Percentiles rank a stretch among this genome's conserved stretches.
phyloP scores from a whole-genome alignment of 805 yeast genomes.

The Hanseniaspora pseudoguilliermondii region DNA sequence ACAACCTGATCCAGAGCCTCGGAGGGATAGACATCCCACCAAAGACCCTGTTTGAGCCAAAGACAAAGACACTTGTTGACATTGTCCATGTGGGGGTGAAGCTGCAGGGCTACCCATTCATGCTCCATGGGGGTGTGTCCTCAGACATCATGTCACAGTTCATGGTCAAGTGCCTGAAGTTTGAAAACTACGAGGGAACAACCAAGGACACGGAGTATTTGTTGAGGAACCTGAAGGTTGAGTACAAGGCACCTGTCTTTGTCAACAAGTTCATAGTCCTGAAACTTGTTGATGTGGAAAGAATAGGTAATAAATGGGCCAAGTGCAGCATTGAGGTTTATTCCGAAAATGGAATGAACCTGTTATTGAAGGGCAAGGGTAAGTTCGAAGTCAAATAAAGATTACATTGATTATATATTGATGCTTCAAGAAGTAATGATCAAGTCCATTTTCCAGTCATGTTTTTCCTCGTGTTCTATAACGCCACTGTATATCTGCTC shows the following conservation, averaged over 20 bases:
- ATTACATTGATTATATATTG: constrained; percentile 22
- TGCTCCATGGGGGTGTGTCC: constrained; percentile 79
- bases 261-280: constrained; percentile 67
- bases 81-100: constrained; percentile 66
- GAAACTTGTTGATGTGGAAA: constrained; percentile 34
- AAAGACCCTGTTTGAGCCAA: constrained; percentile 45
- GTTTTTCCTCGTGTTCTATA: constrained; percentile 21
- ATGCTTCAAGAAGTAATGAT: constrained; percentile 20
- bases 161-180: constrained; percentile 40
- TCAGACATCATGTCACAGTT: constrained; percentile 73
- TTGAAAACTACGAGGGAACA: constrained; percentile 27
- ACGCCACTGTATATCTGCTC: constrained; percentile 21
- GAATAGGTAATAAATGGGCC: constrained; percentile 24
- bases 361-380: constrained; percentile 48
- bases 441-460: constrained; percentile 25
- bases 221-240: constrained; percentile 32
- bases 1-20: constrained; percentile 41
- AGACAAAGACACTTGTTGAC: constrained; percentile 47
- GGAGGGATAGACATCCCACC: constrained; percentile 76
- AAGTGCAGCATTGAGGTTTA: constrained; percentile 36
- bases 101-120: constrained; percentile 74
- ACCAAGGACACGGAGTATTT: constrained; percentile 19
- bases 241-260: constrained; percentile 58
- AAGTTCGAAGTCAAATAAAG: constrained; percentile 24
- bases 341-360: constrained; percentile 37